Evolutionary conservation across 2,329 filamentous ascomycete genomes (phyloP), one percentile per base, ranked within the genome.

Genomic region (Cyphellophora europaea): DNA sequence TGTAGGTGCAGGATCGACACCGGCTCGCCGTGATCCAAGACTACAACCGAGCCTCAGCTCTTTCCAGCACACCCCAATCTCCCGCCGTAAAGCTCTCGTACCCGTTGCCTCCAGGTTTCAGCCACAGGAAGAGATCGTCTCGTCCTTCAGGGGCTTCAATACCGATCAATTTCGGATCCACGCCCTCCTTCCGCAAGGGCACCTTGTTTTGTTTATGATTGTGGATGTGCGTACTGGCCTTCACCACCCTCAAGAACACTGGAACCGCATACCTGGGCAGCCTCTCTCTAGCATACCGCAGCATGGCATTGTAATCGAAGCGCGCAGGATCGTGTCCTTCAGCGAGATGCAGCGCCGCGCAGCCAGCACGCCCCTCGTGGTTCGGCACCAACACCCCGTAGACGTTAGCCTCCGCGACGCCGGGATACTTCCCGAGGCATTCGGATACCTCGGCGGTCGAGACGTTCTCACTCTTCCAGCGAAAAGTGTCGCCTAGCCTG

Each of bases 201-300:
- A 78, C 71, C 54, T 88, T 88, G 52, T 85, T 83, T 58, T 86
- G 82, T 60, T 88, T 88, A 54, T 85, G 81, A 49, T 86, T 88
- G 52, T 82, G 77, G 48, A 76, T 80, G 5, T 78, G 72, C 16
- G 67, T 72, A 37, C 70, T 66, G 21, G 62, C 62, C 27, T 68
- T 59, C 14, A 82, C 67, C 12, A 84, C 56, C 1, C 82, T 66
- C 27, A 87, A 49, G 59, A 88, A 88, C 2, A 86, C 58, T 0
- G 83, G 83, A 2, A 88, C 79, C 0, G 82, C 83, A 49, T 87
- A 88, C 42, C 69, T 71, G 0, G 83, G 82, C 14, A 88, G 61
- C 33, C 73, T 66, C 11, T 66, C 63, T 5, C 72, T 67, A 2
- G 69, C 66, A 49, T 79, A 74, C 57, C 55, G 63, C 8, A 82